phyloP scores from a whole-genome alignment of 441 rosid species.

The Populus hybrid region DNA sequence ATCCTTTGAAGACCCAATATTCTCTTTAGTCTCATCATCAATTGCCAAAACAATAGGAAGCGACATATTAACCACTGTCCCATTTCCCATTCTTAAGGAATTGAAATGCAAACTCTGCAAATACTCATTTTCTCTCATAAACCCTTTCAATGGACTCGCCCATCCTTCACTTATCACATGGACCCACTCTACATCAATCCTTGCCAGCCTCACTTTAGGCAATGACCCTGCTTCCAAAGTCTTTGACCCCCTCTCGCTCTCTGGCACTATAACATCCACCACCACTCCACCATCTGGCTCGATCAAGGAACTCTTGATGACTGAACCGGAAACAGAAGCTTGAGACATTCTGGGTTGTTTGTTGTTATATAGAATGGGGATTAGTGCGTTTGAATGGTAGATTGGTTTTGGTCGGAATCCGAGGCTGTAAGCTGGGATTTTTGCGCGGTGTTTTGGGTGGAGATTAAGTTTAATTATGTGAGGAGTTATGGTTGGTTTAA shows the following conservation, averaged over 20 bases:
- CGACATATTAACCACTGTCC: conserved; percentile 75
- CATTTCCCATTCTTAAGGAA: conserved; percentile 55
- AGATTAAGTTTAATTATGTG: conserved; percentile 15
- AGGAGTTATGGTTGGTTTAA: conserved; percentile 37
- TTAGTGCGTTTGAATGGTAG: conserved; percentile 38
- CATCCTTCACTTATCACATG: conserved; percentile 96
- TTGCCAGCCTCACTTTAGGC: conserved; percentile 60
- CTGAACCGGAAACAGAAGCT: conserved; percentile 13
- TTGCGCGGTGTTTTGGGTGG: conserved; percentile 8
- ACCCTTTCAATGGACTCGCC: conserved; percentile 93
- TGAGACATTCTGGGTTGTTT: conserved; percentile 28
- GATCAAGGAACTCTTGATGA: conserved; percentile 67
- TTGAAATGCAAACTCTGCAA: conserved; percentile 87
- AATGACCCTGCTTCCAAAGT: conserved; percentile 56
- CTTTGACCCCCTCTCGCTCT: conserved; percentile 43
- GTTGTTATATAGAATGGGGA: conserved; percentile 9
- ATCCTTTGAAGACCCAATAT: conserved; percentile 48
- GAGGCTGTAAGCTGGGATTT: conserved; percentile 13
- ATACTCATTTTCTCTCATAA: conserved; percentile 91
- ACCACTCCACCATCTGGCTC: conserved; percentile 89
- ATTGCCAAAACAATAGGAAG: conserved; percentile 93
- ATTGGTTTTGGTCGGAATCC: conserved; percentile 30
- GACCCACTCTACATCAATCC: conserved; percentile 89
- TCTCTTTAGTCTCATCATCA: conserved; percentile 66
- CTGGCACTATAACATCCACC: conserved; percentile 68